Evolutionary conservation across 2,329 filamentous ascomycete genomes (phyloP), one percentile per base, ranked within the genome.

Genomic region (Nemania sp.): DNA sequence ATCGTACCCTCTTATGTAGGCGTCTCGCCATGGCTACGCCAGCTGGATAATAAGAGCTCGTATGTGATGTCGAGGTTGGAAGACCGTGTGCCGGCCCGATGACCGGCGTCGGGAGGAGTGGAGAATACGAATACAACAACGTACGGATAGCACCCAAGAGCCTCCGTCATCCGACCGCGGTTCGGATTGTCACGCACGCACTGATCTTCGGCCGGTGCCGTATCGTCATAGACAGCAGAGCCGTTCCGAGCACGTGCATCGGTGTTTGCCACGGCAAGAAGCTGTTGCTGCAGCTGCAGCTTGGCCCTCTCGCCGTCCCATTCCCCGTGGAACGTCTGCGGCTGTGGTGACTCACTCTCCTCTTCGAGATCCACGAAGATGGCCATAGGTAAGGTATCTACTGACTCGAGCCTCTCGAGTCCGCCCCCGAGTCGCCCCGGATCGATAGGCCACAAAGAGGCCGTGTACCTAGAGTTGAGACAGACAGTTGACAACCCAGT

Each of bases 141-240:
- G 80, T 85, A 89, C 86, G 86, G 86, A 81, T 89, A 89, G 79
- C 85, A 88, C 75, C 83, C 84, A 75, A 89, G 76, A 73, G 84
- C 84, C 72, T 83, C 81, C 65, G 85, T 84, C 76, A 87, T 83
- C 68, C 79, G 78, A 77, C 83, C 86, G 73, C 80, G 74, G 69
- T 87, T 87, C 56, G 78, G 83, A 71, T 81, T 80, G 67, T 76
- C 73, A 67, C 65, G 66, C 62, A 70, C 57, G 55, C 2, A n/a
- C 32, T 52, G 40, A 48, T 64, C 39, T 11, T 39, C 34, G 37
- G 35, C 21, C 0, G 35, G 46, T 6, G 43, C 52, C 5, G 13
- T 17, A 32, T 50, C 37, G 18, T 18, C 57, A 35, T 51, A 11
- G 37, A 47, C 15, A 32, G 45, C 37, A 21, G 32, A 20, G 48